Conservation (phyloP, 345 rosid genomes). For the Moringa oleifera region DNA sequence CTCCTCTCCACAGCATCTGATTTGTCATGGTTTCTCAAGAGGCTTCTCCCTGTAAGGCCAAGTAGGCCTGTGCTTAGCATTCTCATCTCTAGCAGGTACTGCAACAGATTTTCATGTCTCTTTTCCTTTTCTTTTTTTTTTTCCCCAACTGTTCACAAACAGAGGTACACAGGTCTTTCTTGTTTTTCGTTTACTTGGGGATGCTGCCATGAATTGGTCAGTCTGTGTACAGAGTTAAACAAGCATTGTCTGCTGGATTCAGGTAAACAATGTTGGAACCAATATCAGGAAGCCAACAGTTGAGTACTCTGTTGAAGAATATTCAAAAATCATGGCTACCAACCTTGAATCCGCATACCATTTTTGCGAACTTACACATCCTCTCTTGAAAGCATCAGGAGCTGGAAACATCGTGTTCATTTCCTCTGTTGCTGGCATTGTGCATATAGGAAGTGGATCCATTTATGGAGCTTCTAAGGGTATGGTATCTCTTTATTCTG, state of each 20-base stretch:
- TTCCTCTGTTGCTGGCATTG: conserved; percentile 70
- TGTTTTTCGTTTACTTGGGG: too few relatives aligned
- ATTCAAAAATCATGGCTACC: conserved; percentile 46
- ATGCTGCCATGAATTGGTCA: not conserved
- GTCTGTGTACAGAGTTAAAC: not conserved
- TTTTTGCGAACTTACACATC: conserved; percentile 74
- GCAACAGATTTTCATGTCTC: too few relatives aligned
- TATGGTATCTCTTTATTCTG: conserved; percentile 12
- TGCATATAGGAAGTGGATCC: conserved; percentile 47
- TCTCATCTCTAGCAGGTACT: too few relatives aligned
- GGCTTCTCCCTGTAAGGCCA: too few relatives aligned
- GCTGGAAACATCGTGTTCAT: conserved; percentile 75
- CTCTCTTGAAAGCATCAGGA: conserved; percentile 81
- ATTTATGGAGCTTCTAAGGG: conserved; percentile 78
- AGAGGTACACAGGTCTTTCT: too few relatives aligned
- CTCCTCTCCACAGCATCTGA: too few relatives aligned
- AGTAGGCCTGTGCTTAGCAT: too few relatives aligned
- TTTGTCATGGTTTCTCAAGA: too few relatives aligned
- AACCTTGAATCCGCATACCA: conserved; percentile 81
- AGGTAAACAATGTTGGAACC: conserved; percentile 91
- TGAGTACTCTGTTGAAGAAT: conserved; percentile 66
- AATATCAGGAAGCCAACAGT: conserved; percentile 73
- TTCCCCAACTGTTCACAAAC: too few relatives aligned
- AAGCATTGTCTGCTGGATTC: conserved; percentile 17
- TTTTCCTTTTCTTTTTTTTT: too few relatives aligned